Evolutionary conservation across 345 rosid species (phyloP), one percentile per base, ranked within the genome.

Genomic region (Viola odorata): DNA sequence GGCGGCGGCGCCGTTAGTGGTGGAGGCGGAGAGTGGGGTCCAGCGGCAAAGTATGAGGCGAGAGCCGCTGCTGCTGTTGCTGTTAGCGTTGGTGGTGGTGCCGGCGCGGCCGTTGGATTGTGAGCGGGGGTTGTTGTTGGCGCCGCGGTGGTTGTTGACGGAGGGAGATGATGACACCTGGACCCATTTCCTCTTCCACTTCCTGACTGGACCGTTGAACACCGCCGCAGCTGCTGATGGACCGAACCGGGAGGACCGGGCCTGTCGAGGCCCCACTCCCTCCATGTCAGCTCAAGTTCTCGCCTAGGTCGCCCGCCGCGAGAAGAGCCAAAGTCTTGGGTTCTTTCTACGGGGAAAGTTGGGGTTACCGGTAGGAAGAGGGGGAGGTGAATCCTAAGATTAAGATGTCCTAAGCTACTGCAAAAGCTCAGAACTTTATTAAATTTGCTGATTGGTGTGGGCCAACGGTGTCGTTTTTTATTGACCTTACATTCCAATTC

Each of bases 151-250:
- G 61, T 63, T 76, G 65, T 64, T 75, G 42, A 77, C 61, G 51
- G 81, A 45, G 15, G 82, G 70, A 53, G 76, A 42, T 5, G 75
- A 53, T 8, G 70, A 69, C 58, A 94, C 90, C 75, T 91, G 91
- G 73, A 94, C 95, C 99, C 99, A 94, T 79, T 81, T 88, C 85
- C 84, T 87, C 90, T 83, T 94, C 99, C 99, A 90, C 81, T 80
- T 87, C 75, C 97, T 81, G 14, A 94, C 99, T 9, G 91, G 96
- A 8, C 99, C 96, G 67, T 75, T 90, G 68, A 94, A 86, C 54
- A 88, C 91, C 23, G 71, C 17, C 3, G 76, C 53, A 1, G 86
- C 65, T 42, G 95, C 63, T 0, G 91, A 73, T 11, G 84, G 80
- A 53, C 91, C 88, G 78, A 82, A 88, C 60, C 96, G 77, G 48